Conservation (phyloP, 1,284 basidiomycete species). For the Rhodotorula sp. region DNA sequence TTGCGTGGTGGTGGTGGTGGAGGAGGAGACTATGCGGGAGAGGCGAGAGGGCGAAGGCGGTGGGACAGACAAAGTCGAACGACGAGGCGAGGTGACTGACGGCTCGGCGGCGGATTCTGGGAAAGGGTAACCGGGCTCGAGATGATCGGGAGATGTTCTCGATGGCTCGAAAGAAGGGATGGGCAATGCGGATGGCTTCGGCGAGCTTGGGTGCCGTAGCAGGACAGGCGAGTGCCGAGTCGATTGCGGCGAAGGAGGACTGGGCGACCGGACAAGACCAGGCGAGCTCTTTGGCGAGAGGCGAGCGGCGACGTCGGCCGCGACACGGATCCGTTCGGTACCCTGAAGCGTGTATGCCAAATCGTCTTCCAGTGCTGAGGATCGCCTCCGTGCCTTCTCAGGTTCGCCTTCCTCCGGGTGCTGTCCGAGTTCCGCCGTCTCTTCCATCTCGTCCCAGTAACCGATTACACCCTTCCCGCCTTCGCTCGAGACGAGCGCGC, state of each 20-base stretch:
- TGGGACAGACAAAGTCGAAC: neutral
- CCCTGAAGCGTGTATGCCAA: slow-evolving; percentile 8
- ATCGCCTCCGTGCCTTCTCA: too few species aligned
- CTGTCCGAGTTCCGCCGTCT: neutral
- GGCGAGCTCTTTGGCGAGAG: neutral
- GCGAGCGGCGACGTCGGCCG: slow-evolving; percentile 25
- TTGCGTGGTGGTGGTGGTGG: neutral
- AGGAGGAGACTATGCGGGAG: neutral
- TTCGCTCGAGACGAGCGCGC: slow-evolving; percentile 41
- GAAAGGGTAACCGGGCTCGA: neutral
- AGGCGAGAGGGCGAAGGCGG: neutral
- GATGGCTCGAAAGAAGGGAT: slow-evolving; percentile 13
- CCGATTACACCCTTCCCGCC: slow-evolving; percentile 42
- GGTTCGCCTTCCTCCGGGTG: neutral
- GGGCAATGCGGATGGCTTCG: slow-evolving; percentile 1
- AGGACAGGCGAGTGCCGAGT: slow-evolving; percentile 11
- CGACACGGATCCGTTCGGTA: slow-evolving; percentile 28
- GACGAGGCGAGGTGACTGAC: neutral
- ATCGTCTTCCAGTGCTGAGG: neutral
- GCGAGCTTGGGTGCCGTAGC: slow-evolving; percentile 5
- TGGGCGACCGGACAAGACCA: neutral
- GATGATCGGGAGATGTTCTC: neutral
- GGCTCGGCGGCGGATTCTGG: neutral
- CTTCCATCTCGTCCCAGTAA: slow-evolving; percentile 28
- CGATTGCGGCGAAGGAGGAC: neutral